Base-by-base conservation (phyloP, 495 filamentous ascomycete species). In the Penicillium antarcticum region DNA sequence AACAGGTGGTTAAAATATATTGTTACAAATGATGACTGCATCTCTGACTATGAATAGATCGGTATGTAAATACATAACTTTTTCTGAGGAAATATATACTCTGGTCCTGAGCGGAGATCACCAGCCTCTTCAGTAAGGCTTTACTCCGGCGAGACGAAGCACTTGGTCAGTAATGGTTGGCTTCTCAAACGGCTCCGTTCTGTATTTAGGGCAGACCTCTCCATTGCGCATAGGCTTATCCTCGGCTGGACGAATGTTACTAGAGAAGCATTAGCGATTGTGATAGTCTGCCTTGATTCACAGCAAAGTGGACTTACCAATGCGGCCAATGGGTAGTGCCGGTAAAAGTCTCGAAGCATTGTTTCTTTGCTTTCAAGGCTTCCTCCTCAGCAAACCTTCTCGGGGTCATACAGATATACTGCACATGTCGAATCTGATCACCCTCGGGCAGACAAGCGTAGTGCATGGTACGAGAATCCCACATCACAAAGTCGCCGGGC, bases 381-480 rank as follows among this genome's bases (percentile, higher is more conserved):
- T 62, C 44, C 0, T 45, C 39, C 2, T 48, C 57, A 1, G 65
- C 62, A 29, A 68, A 64, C 14, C 56, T 37, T 2, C 58, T 21
- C 26, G 65, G 65, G 10, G 62, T 68, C 62, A 66, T 64, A 42
- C 62, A 66, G 38, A 66, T 61, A 21, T 68, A 66, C 33, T 66
- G 62, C 9, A 66, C 65, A 38, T 67, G 65, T 14, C 71, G 61
- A 21, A 70, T 73, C 39, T 70, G 62, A n/a, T 68, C 42, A 2
- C 70, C 68, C 42, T 68, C 58, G 3, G 70, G 70, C 24, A 66
- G 40, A 24, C 56, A 55, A 8, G 67, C 70, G 24, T 72, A 72
- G 48, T 75, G 72, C 58, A 74, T 68, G 10, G 70, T 67, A 13
- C 70, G 57, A 0, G 63, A 68, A 26, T 75, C 72, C 72, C 72